Evolutionary conservation across 1,284 basidiomycete species (phyloP), one percentile per base, ranked within the genome.

Genomic region (Moniliella sp.): DNA sequence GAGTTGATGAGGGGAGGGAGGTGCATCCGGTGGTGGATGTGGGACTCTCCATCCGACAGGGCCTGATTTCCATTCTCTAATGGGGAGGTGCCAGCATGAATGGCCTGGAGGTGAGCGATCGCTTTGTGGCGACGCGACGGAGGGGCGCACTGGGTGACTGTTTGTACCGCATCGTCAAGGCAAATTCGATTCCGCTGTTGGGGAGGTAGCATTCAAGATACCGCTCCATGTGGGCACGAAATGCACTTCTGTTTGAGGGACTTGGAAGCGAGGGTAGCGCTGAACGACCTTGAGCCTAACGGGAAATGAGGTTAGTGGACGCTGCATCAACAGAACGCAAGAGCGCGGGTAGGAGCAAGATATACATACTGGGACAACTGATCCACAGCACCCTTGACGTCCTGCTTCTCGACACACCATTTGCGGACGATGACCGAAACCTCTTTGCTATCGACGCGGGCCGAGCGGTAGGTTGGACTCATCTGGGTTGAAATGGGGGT

Each of bases 181-280:
- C 56, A 19, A 46, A 59, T 26, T 59, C 56, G 28, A 57, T 45
- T 18, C 56, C 54, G 16, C 45, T 48, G 15, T 57, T 48, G 5
- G 56, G 53, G 3, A 57, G 45, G 29, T 59, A 59, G 18, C 49
- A 43, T 33, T 57, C 54, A 23, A 59, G 35, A 23, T 59, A 59
- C 16, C 54, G 48, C 21, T 40, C 39, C n/a, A 48, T 46, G 27
- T 59, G 56, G 11, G n/a, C n/a, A n/a, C n/a, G n/a, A n/a, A n/a
- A n/a, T n/a, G n/a, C n/a, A n/a, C n/a, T n/a, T n/a, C n/a, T n/a
- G n/a, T n/a, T n/a, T n/a, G n/a, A n/a, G n/a, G n/a, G n/a, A n/a
- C n/a, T n/a, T n/a, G n/a, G n/a, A n/a, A n/a, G n/a, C n/a, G n/a
- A n/a, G n/a, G n/a, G n/a, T n/a, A n/a, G n/a, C n/a, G n/a, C n/a